Evolutionary conservation across 257 asterid genomes (phyloP), one percentile per base, ranked within the genome.

Genomic region (Solanum gracilifrons): DNA sequence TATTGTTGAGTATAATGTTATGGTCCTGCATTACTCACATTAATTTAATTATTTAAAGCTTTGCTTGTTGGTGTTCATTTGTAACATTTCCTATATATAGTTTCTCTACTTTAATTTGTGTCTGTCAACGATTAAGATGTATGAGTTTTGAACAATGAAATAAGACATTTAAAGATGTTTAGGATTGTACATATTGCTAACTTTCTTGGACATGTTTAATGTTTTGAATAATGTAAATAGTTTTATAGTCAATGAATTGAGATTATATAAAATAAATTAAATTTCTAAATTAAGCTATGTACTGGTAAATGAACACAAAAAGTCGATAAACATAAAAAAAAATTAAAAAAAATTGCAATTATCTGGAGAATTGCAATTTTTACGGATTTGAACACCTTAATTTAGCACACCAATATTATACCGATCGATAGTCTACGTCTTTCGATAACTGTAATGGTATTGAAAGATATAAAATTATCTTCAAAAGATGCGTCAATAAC

Each of bases 1-100:
- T 3, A 32, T 91, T 31, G 88, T 91, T 32, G 72, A 92, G 84
- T 92, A 89, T 76, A 85, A 80, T 15, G 13, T 90, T 32, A 82
- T 87, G 0, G 86, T 88, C 20, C 27, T 85, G 66, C 91, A 90
- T 68, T 83, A 88, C 77, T 90, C 36, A 15, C 6, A 31, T 71
- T 71, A 25, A 0, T 15, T 72, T 7, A 16, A 48, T 48, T 48
- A 33, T 3, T 72, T 29, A 11, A 13, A 13, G 6, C 37, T 15
- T 18, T 72, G 41, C 4, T 3, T 68, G 23, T 64, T 64, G 32
- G 4, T 68, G 32, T 32, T 71, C 25, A 31, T 32, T 31, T 16
- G 77, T 3, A 16, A 31, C 15, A 62, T 60, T 60, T 69, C 12
- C 37, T 15, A 46, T 46, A 39, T 39, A 3, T 69, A 48, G 60